Evolutionary conservation across 2,329 filamentous ascomycete species (phyloP).

Genomic region (Drechslerella coelobrocha): DNA sequence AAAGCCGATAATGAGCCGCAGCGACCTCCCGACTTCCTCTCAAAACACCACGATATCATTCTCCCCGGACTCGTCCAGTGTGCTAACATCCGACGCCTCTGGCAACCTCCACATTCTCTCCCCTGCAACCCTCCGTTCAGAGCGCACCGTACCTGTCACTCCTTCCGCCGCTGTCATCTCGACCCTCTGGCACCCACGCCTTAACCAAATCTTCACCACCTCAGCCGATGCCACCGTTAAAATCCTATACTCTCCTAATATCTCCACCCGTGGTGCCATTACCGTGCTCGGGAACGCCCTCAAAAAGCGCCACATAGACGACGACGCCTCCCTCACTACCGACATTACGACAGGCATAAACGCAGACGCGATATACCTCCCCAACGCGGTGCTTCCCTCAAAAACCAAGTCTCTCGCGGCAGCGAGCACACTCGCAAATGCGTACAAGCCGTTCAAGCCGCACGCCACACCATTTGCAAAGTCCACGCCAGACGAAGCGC

Average conservation of each 20-base stretch:
- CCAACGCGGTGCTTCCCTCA: constrained; percentile 62
- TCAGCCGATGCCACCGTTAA: constrained; percentile 90
- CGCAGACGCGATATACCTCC: constrained; percentile 78
- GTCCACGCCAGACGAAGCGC: constrained; percentile 84
- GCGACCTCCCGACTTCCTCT: constrained; percentile 80
- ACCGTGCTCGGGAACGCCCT: constrained; percentile 91
- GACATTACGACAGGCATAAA: constrained; percentile 70
- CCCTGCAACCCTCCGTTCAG: constrained; percentile 83
- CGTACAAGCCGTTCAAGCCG: constrained; percentile 73
- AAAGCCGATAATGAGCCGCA: constrained; percentile 77
- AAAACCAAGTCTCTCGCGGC: constrained; percentile 37
- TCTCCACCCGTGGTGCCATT: constrained; percentile 80
- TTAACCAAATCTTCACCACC: constrained; percentile 95
- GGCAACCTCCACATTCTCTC: constrained; percentile 93
- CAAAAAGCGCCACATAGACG: constrained; percentile 93
- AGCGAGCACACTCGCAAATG: constrained; percentile 22
- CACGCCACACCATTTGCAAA: constrained; percentile 88
- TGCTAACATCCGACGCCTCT: constrained; percentile 85
- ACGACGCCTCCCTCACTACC: constrained; percentile 74
- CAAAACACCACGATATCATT: constrained; percentile 87
- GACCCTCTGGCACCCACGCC: constrained; percentile 88
- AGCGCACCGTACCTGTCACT: constrained; percentile 87
- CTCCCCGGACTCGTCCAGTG: constrained; percentile 79
- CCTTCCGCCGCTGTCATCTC: constrained; percentile 80
- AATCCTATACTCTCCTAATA: constrained; percentile 86